Evolutionary conservation across 2,329 filamentous ascomycete genomes (phyloP).

Genomic region (Aspergillus costaricaensis): DNA sequence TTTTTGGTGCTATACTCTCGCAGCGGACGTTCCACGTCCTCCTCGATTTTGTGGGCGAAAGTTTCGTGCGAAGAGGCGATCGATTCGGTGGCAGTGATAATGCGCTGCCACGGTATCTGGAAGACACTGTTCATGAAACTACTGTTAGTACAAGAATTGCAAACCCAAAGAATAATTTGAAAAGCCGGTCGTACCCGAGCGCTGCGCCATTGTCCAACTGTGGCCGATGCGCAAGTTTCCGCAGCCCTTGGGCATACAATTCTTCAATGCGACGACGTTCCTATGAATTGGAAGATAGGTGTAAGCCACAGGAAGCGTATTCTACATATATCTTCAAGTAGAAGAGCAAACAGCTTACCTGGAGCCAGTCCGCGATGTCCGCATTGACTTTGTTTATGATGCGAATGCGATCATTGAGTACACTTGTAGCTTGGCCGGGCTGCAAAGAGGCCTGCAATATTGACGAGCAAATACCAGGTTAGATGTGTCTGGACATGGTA

Average conservation of each 20-base stretch:
- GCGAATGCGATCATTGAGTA: constrained; percentile 83
- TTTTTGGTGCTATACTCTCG: constrained; percentile 72
- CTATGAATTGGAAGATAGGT: constrained; percentile 50
- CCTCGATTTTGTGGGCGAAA: constrained; percentile 78
- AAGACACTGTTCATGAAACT: constrained; percentile 67
- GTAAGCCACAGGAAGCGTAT: neutral
- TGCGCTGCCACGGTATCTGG: constrained; percentile 83
- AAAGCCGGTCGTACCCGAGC: constrained; percentile 69
- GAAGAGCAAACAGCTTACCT: constrained; percentile 61
- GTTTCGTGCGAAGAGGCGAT: constrained; percentile 81
- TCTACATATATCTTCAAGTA: constrained; percentile 5
- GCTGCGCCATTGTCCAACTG: constrained; percentile 75
- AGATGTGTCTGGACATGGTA: constrained; percentile 5
- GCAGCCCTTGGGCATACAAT: constrained; percentile 77
- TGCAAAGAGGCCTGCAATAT: constrained; percentile 70
- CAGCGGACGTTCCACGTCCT: constrained; percentile 82
- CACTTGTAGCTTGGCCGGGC: constrained; percentile 76
- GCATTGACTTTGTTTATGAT: constrained; percentile 82
- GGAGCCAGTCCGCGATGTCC: constrained; percentile 95
- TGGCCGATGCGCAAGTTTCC: constrained; percentile 74
- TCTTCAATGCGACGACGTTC: constrained; percentile 93
- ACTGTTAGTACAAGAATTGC: constrained; percentile 13
- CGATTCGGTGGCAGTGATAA: constrained; percentile 75
- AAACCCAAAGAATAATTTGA: neutral
- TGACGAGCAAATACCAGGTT: constrained; percentile 8